Evolutionary conservation across 225 moss, liverwort and hornwort genomes (phyloP), one percentile per base, ranked within the genome.

Genomic region (Marchantia polymorpha): DNA sequence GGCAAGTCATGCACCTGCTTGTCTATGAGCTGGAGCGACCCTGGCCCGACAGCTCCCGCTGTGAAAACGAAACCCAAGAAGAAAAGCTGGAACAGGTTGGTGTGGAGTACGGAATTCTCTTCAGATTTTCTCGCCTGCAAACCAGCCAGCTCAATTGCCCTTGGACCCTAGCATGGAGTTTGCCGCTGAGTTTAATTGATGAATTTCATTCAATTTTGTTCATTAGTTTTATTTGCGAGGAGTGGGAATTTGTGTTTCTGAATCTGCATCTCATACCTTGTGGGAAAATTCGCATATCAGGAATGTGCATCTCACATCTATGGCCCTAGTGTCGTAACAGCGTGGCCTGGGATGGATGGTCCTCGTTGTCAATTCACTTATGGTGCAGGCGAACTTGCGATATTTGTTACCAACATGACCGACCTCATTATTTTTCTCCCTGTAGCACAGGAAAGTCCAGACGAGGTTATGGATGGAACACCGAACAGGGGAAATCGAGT

Each of bases 401-500:
- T n/a, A 50, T n/a, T 20, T 19, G 29, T 54, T 13, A 54, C 54
- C 73, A 64, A 29, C 27, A 23, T 77, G 48, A 77, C 50, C 64
- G 47, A 49, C 48, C 76, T 64, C 46, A 77, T 65, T n/a, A 61
- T 63, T 16, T 63, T 48, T 64, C 64, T 13, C 64, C 49, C 23
- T 84, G 81, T 84, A 78, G 82, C 75, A 79, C 83, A 81, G 76
- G 79, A 66, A 85, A 80, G 82, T 26, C 59, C 53, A 82, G 77
- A 61, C 88, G 83, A 79, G 90, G 90, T 76, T 92, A 88, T 80
- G 92, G 93, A 49, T 99, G 97, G 95, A 81, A 88, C n/a, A 88
- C 92, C 8, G 64, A 77, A 52, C 77, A 26, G 25, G 92, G 90
- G 82, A 82, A 82, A 58, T 85, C 88, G 46, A 80, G 90, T 25